A percentile compares a stretch with the other conserved stretches of the same genome.
Evolutionary conservation across 495 filamentous ascomycete genomes (phyloP).

Genomic region (Aspergillus kassunensis): DNA sequence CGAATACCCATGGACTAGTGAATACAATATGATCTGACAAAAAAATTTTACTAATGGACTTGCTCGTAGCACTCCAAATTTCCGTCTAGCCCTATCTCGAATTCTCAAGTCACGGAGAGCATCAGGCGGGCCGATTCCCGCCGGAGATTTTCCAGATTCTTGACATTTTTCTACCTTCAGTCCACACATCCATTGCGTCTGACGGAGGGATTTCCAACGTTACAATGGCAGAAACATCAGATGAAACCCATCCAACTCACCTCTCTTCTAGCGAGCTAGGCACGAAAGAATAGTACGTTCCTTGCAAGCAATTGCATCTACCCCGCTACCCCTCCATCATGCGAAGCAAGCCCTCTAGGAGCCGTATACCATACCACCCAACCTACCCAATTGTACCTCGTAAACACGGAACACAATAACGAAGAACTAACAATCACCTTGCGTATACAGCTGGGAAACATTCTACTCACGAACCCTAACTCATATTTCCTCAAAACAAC

Average conservation of each 20-base stretch:
- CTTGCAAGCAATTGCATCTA: not conserved
- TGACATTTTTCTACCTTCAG: not conserved
- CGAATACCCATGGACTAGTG: slow-evolving; percentile 19
- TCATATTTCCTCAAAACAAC: slow-evolving; percentile 32
- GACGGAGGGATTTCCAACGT: not conserved
- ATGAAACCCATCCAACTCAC: slow-evolving; percentile 33
- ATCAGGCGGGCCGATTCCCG: slow-evolving; percentile 8
- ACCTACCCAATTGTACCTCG: too few relatives aligned
- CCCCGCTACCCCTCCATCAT: slow-evolving; percentile 19
- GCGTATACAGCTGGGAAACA: slow-evolving; percentile 37
- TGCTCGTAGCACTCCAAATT: too few relatives aligned
- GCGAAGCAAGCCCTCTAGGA: too few relatives aligned
- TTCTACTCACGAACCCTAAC: slow-evolving; percentile 43
- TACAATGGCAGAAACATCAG: slow-evolving; percentile 13
- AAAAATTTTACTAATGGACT: too few relatives aligned
- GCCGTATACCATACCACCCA: too few relatives aligned
- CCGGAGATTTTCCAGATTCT: slow-evolving; percentile 4
- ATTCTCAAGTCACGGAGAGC: not conserved
- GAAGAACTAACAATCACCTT: not conserved
- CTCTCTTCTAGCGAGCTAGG: slow-evolving; percentile 51
- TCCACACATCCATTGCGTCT: slow-evolving; percentile 1
- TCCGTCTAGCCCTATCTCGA: too few relatives aligned
- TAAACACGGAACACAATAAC: too few relatives aligned
- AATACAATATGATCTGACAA: slow-evolving; percentile 11
- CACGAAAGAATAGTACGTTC: slow-evolving; percentile 52